These are phyloP conservation scores for Cladosporium sp. DNA, from an alignment of 2,329 filamentous ascomycete species.

Conservation along the genomic window DNA sequence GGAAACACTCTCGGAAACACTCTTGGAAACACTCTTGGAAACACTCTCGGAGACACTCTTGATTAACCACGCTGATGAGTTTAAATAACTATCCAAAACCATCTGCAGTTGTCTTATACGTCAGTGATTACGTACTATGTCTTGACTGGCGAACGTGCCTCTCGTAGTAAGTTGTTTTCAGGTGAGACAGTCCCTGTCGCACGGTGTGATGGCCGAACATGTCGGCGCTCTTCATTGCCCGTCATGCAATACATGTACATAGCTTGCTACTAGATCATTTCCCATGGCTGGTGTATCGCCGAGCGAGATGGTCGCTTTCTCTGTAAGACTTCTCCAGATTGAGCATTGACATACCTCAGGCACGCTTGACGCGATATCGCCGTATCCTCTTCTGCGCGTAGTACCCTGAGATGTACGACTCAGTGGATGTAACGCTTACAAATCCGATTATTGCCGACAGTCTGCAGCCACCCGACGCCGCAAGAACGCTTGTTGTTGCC, in stretches of 20 bases:
- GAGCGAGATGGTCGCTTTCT: not conserved
- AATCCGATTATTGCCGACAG: not conserved
- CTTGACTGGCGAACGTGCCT: constrained; percentile 2
- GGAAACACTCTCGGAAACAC: constrained; percentile 6
- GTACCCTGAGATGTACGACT: constrained; percentile 1
- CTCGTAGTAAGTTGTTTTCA: not conserved
- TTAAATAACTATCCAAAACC: not conserved
- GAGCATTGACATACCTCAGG: constrained; percentile 7
- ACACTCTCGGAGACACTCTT: not conserved
- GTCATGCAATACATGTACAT: constrained; percentile 4
- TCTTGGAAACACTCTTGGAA: constrained; percentile 2
- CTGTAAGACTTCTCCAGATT: constrained; percentile 4
- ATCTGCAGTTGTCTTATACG: constrained; percentile 8
- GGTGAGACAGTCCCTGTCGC: constrained; percentile 2
- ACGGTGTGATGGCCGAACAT: constrained; percentile 1
- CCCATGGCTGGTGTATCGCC: constrained; percentile 1
- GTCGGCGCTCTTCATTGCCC: constrained; percentile 1
- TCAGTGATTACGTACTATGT: not conserved
- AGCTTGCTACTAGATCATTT: constrained; percentile 1
- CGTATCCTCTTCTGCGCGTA: constrained; percentile 3
- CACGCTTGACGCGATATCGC: constrained; percentile 9
- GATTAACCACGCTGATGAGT: not conserved
- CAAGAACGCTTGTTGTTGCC: constrained; percentile 5
- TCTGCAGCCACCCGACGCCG: constrained; percentile 2
- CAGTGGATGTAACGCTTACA: constrained; percentile 5